These are phyloP conservation scores for Auriscalpium orientale DNA, from an alignment of 768 basidiomycete genomes.

Conservation along the genomic window DNA sequence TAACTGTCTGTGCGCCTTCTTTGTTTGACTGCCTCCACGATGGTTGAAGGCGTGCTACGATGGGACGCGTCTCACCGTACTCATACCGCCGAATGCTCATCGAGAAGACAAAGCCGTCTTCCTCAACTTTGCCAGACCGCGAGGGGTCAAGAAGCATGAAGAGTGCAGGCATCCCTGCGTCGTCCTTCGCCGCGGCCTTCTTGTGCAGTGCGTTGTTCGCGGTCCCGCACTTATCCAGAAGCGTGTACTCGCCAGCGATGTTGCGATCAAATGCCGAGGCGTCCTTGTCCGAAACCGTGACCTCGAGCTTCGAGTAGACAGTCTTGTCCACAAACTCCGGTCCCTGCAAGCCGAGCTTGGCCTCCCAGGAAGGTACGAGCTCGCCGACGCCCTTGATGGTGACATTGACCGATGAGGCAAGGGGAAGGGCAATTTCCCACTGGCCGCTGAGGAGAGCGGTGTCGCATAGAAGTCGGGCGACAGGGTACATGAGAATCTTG, in stretches of 20 bases:
- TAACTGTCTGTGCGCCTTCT: conserved; percentile 40
- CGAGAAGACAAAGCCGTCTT: conserved; percentile 84
- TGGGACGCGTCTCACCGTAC: conserved; percentile 72
- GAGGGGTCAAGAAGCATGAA: conserved; percentile 85
- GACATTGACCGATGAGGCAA: conserved; percentile 44
- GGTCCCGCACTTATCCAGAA: conserved; percentile 83
- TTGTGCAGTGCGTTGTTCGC: conserved; percentile 80
- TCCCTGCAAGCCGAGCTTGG: conserved; percentile 63
- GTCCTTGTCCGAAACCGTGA: conserved; percentile 48
- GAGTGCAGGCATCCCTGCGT: conserved; percentile 49
- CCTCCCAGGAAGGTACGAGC: conserved; percentile 78
- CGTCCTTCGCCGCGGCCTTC: conserved; percentile 36
- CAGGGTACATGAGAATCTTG: conserved; percentile 59
- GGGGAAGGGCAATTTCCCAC: conserved; percentile 80
- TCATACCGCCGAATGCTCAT: conserved; percentile 70
- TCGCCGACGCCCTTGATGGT: conserved; percentile 60
- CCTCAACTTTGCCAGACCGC: conserved; percentile 60
- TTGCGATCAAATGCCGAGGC: conserved; percentile 58
- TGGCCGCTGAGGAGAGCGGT: conserved; percentile 54
- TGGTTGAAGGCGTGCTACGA: conserved; percentile 64
- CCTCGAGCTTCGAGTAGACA: conserved; percentile 59
- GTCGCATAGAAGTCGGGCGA: conserved; percentile 63
- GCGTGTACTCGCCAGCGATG: conserved; percentile 71
- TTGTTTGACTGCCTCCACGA: conserved; percentile 70
- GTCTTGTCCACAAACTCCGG: conserved; percentile 58